phyloP scores from a whole-genome alignment of 2,329 filamentous ascomycete species.

The Fusarium tricinctum region DNA sequence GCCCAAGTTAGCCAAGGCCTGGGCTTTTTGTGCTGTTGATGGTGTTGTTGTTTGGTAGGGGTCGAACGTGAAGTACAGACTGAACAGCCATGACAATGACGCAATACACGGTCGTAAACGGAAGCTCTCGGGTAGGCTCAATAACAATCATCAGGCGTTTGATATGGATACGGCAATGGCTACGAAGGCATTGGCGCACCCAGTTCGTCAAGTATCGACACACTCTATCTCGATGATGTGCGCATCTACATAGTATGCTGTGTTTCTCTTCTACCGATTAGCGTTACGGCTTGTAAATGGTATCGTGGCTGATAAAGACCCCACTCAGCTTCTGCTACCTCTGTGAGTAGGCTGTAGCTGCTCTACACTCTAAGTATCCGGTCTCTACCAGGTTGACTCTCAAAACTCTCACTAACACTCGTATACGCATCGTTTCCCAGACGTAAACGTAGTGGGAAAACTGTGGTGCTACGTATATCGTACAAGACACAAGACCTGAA shows the following conservation, averaged over 20 bases:
- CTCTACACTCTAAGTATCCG: background rate
- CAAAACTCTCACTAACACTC: no score
- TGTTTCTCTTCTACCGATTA: no score
- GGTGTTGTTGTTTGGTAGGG: background rate
- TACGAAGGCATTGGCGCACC: background rate
- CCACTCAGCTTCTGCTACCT: conserved; percentile 21
- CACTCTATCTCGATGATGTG: no score
- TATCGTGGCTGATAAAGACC: background rate
- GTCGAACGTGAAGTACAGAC: background rate
- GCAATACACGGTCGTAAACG: conserved; percentile 25
- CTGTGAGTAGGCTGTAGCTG: background rate
- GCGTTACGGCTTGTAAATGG: no score
- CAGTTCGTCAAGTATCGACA: no score
- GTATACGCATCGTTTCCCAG: background rate
- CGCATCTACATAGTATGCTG: no score
- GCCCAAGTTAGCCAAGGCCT: conserved; percentile 6
- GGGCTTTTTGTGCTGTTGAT: no score
- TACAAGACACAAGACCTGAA: background rate
- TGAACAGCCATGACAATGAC: conserved; percentile 17
- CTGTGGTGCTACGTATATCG: background rate
- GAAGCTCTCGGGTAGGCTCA: conserved; percentile 21
- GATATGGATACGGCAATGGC: background rate
- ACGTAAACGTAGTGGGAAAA: no score
- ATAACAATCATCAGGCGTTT: background rate
- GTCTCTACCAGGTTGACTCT: background rate